Conservation (phyloP, 441 rosid genomes). For the Corymbia citriodora region DNA sequence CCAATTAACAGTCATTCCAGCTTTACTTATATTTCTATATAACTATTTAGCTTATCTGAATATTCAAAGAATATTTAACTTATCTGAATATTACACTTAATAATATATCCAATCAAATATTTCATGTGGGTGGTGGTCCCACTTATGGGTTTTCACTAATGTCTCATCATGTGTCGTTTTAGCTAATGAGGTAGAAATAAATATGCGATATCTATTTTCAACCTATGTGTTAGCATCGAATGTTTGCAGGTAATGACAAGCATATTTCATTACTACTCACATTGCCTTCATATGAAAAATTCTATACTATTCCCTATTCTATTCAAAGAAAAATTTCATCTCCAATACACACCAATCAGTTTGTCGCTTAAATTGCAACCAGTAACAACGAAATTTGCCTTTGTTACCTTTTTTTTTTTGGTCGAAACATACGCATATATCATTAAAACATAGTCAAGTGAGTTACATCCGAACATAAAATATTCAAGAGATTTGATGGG, state of each 20-base stretch:
- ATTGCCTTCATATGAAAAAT: not conserved
- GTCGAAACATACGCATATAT: too few species aligned
- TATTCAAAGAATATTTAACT: not conserved
- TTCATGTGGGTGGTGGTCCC: too few species aligned
- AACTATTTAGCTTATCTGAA: not conserved
- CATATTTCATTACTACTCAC: not conserved
- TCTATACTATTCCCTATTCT: not conserved
- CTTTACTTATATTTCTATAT: not conserved
- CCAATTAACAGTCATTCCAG: not conserved
- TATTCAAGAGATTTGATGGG: too few species aligned
- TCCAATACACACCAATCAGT: fast-evolving
- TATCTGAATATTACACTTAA: not conserved
- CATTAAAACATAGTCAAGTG: too few species aligned
- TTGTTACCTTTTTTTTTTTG: not conserved
- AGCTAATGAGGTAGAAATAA: not conserved
- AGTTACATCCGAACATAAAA: too few species aligned
- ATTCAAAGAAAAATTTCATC: not conserved
- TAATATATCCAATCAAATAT: not conserved
- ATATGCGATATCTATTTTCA: not conserved
- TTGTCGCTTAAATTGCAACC: not conserved
- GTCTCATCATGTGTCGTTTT: not conserved
- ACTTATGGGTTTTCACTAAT: not conserved
- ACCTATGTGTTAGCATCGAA: not conserved
- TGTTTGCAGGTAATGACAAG: not conserved
- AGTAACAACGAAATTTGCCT: too few species aligned